phyloP scores from a whole-genome alignment of 345 rosid species.

The Sisymbrium altissimum region DNA sequence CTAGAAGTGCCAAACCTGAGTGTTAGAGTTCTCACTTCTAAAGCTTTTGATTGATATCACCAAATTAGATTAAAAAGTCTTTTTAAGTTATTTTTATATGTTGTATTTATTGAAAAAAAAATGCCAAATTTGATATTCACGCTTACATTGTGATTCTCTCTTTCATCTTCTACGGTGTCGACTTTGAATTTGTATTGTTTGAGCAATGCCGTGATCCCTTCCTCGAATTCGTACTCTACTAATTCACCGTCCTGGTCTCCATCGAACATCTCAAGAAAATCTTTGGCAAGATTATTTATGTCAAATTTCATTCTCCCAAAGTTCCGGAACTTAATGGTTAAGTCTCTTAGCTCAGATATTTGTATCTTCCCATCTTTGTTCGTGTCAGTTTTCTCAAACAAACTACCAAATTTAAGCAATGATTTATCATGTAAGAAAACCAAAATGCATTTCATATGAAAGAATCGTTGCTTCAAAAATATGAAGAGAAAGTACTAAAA shows the following conservation, averaged over 20 bases:
- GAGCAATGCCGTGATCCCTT: neutral
- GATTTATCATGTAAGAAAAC: neutral
- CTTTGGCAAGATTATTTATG: neutral
- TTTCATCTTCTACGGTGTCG: neutral
- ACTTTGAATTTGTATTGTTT: slow-evolving; percentile 7
- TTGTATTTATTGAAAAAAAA: too few relatives aligned
- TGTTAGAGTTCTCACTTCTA: too few relatives aligned
- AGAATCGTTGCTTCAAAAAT: neutral
- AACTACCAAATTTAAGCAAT: neutral
- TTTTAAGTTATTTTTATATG: too few relatives aligned
- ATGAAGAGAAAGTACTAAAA: neutral
- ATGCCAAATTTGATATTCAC: too few relatives aligned
- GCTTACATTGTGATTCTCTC: slow-evolving; percentile 5
- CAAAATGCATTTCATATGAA: too few relatives aligned
- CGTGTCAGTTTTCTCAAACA: too few relatives aligned
- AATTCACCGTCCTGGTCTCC: neutral
- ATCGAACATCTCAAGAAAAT: neutral
- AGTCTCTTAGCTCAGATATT: neutral
- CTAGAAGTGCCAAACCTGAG: neutral
- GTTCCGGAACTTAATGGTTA: slow-evolving; percentile 7
- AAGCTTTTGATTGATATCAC: too few relatives aligned
- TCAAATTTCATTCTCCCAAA: slow-evolving; percentile 20
- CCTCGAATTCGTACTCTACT: neutral
- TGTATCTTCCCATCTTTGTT: too few relatives aligned
- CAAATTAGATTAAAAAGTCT: too few relatives aligned